Evolutionary conservation across 306 rosid species (phyloP), one percentile per base, ranked within the genome.

Genomic region (Citrullus amarus): DNA sequence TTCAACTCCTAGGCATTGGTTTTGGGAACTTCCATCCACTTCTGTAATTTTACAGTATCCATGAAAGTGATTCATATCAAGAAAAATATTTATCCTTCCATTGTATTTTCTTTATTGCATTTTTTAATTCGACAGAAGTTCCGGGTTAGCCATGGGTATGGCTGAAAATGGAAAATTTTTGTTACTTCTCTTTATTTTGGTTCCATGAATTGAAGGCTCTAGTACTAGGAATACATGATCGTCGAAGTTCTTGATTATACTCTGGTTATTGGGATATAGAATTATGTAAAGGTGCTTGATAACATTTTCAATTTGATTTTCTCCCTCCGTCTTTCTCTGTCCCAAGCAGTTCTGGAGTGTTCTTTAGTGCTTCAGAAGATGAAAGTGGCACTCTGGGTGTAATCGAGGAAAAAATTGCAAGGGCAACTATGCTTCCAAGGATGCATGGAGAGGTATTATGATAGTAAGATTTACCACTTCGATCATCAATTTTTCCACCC

Each of bases 341-440:
- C 65, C 50, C 28, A 6, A 85, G 79, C 97, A 95, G 97, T 91
- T 87, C 87, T 70, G 99, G 99, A 22, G 75, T 84, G 76, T 95
- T 95, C 81, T 50, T 95, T 44, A 84, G 92, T 6, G 86, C 99
- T 78, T 78, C 82, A 56, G 90, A 90, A 80, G 97, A 95, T 77
- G 76, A 85, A 80, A 82, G 88, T 16, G 96, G 97, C 80, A 68
- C 73, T 81, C 81, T 95, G 81, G 91, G 81, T 53, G 81, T 28
- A 63, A 83, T 95, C 79, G 99, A 95, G 86, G 91, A 88, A 85
- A 95, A 91, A 87, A 95, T 95, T 86, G 90, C 97, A 56, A 86
- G 80, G 80, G 97, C 88, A 53, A 87, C 99, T 36, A 91, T 84
- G 92, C 78, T 91, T 85, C 99, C 99, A 70, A 87, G 90, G 83